Evolutionary conservation across 1,284 basidiomycete species (phyloP).

Genomic region (Rhodotorula sp.): DNA sequence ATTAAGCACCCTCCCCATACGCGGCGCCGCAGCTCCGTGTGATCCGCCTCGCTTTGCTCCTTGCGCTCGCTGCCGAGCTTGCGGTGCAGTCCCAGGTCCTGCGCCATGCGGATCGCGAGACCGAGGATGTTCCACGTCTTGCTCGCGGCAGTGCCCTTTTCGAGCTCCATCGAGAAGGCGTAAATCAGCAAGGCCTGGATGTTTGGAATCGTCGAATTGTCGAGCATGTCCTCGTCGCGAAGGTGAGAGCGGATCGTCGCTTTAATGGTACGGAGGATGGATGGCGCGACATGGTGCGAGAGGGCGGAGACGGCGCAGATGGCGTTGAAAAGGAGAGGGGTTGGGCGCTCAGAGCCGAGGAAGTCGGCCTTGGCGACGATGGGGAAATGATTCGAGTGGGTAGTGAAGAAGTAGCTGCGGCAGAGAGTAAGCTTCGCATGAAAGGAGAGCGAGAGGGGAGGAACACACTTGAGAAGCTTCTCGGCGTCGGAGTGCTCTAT

Average conservation of each 20-base stretch:
- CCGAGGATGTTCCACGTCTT: slow-evolving; percentile 51
- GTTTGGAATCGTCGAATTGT: slow-evolving; percentile 79
- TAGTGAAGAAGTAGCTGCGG: slow-evolving; percentile 84
- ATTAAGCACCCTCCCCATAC: slow-evolving; percentile 90
- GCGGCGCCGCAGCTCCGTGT: slow-evolving; percentile 76
- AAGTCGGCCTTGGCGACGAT: slow-evolving; percentile 86
- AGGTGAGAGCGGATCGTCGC: slow-evolving; percentile 62
- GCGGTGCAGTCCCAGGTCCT: slow-evolving; percentile 89
- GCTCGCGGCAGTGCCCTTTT: slow-evolving; percentile 50
- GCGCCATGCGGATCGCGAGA: slow-evolving; percentile 58
- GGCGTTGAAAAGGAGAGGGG: slow-evolving; percentile 81
- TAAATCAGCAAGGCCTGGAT: slow-evolving; percentile 85
- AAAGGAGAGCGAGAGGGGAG: slow-evolving; percentile 59
- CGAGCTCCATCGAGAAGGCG: slow-evolving; percentile 66
- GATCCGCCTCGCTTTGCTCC: slow-evolving; percentile 41
- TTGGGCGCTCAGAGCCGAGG: slow-evolving; percentile 64
- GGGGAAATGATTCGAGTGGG: slow-evolving; percentile 81
- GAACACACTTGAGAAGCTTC: slow-evolving; percentile 67
- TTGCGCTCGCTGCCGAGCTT: slow-evolving; percentile 58
- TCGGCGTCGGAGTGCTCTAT: slow-evolving; percentile 41
- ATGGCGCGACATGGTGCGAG: slow-evolving; percentile 75
- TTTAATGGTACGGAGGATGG: slow-evolving; percentile 81
- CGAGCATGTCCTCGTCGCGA: slow-evolving; percentile 84
- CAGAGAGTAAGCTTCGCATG: slow-evolving; percentile 58
- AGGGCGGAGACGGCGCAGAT: slow-evolving; percentile 90